Conservation (phyloP, 345 rosid species). For the Pelargonium nanum region DNA sequence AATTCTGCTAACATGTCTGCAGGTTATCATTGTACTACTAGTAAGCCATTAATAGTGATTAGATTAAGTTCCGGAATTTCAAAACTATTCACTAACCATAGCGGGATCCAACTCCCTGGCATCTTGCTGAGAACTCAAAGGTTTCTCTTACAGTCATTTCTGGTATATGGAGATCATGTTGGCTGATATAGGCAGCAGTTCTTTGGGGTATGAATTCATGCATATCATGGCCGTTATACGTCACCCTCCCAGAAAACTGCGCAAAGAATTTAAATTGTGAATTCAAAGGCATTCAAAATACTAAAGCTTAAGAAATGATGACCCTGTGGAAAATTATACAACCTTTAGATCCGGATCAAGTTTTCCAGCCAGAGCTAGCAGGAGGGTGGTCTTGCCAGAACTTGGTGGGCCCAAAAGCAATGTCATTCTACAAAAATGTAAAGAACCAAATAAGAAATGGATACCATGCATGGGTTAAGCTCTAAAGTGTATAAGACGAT, state of each 20-base stretch:
- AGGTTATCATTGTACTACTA: neutral
- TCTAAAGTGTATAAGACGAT: too few species aligned
- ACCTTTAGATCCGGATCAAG: too few species aligned
- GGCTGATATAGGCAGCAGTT: too few species aligned
- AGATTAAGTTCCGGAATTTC: neutral
- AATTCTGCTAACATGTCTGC: slow-evolving; percentile 5
- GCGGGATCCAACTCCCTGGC: slow-evolving; percentile 5
- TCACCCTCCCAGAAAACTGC: slow-evolving; percentile 1
- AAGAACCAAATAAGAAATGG: too few species aligned
- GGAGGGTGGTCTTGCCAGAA: too few species aligned
- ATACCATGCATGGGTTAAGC: too few species aligned
- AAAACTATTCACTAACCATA: neutral
- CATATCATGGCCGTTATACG: slow-evolving; percentile 5
- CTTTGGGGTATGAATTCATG: too few species aligned
- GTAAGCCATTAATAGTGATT: neutral
- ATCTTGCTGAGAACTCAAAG: slow-evolving; percentile 2
- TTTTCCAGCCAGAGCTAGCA: too few species aligned
- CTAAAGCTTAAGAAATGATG: neutral
- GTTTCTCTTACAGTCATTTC: slow-evolving; percentile 9
- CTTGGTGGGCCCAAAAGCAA: too few species aligned
- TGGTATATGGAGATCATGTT: neutral
- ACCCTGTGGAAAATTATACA: too few species aligned
- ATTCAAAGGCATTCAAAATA: neutral
- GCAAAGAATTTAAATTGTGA: neutral
- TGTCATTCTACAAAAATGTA: slow-evolving; percentile 35